Evolutionary conservation across 2,329 filamentous ascomycete species (phyloP).

Genomic region (Phyllosticta capitalensis): DNA sequence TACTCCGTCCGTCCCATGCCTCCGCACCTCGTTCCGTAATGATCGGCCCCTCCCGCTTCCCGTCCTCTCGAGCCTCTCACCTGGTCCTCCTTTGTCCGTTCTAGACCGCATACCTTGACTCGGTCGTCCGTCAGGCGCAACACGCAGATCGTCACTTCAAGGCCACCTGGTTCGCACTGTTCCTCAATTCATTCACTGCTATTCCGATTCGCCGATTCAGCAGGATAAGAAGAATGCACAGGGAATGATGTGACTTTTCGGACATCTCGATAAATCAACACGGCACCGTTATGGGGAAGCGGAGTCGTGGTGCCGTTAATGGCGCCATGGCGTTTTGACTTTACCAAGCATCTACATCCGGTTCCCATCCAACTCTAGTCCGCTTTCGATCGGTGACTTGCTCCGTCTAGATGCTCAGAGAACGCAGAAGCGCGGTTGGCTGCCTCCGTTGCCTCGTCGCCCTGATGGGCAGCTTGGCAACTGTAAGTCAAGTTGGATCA

Average conservation of each 20-base stretch:
- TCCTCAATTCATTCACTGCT: background rate
- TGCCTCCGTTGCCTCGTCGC: background rate
- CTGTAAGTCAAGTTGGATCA: background rate
- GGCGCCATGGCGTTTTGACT: background rate
- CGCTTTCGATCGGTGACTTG: background rate
- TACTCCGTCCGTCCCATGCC: background rate
- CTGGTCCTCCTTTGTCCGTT: background rate
- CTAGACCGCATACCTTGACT: background rate
- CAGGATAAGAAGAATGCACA: background rate
- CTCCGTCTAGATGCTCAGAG: background rate
- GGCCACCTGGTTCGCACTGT: background rate
- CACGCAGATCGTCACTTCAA: background rate
- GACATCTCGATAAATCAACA: background rate
- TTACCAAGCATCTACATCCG: background rate
- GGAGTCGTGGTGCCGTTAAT: background rate
- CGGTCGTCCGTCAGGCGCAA: background rate
- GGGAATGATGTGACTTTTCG: background rate
- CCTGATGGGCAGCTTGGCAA: background rate
- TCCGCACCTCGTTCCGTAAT: background rate
- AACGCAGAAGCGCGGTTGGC: background rate
- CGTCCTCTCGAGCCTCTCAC: background rate
- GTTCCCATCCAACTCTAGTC: background rate
- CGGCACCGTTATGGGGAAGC: background rate
- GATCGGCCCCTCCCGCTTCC: background rate
- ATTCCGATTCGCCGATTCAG: background rate